These are phyloP conservation scores for Xanthoconium purpureum DNA, from an alignment of 768 basidiomycete genomes.

Conservation along the genomic window DNA sequence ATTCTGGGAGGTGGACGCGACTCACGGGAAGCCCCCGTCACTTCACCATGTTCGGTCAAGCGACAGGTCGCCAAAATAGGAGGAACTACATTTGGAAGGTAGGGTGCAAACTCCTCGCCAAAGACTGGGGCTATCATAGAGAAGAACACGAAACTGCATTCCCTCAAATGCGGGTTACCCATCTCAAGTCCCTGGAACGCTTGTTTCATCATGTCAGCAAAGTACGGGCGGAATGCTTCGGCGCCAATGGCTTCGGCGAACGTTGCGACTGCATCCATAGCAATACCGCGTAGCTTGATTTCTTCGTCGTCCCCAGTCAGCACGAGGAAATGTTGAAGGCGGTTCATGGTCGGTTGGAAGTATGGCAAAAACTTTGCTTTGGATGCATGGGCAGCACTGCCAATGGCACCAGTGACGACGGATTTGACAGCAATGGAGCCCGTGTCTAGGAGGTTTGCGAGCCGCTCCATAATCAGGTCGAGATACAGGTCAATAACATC, in stretches of 20 bases:
- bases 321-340: constrained; percentile 83
- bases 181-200: constrained; percentile 88
- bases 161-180: constrained; percentile 82
- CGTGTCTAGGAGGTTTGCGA: constrained; percentile 79
- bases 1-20: not conserved
- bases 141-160: constrained; percentile 98
- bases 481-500: constrained; percentile 91
- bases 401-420: constrained; percentile 96
- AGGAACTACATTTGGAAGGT: constrained; percentile 83
- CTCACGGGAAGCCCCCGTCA: constrained; percentile 42
- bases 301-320: constrained; percentile 89
- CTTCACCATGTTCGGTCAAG: constrained; percentile 79
- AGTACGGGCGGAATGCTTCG: constrained; percentile 93
- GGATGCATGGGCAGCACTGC: constrained; percentile 95
- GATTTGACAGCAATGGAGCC: constrained; percentile 87
- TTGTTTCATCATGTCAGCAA: constrained; percentile 92
- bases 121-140: constrained; percentile 98
- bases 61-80: constrained; percentile 78
- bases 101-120: constrained; percentile 87
- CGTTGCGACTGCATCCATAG: constrained; percentile 98
- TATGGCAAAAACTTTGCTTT: constrained; percentile 89
- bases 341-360: constrained; percentile 88
- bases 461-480: constrained; percentile 89
- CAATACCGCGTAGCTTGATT: constrained; percentile 90
- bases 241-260: constrained; percentile 96